Evolutionary conservation across 352 stramenopile genomes (phyloP), one percentile per base, ranked within the genome.

Genomic region (Phytophthora sp.): DNA sequence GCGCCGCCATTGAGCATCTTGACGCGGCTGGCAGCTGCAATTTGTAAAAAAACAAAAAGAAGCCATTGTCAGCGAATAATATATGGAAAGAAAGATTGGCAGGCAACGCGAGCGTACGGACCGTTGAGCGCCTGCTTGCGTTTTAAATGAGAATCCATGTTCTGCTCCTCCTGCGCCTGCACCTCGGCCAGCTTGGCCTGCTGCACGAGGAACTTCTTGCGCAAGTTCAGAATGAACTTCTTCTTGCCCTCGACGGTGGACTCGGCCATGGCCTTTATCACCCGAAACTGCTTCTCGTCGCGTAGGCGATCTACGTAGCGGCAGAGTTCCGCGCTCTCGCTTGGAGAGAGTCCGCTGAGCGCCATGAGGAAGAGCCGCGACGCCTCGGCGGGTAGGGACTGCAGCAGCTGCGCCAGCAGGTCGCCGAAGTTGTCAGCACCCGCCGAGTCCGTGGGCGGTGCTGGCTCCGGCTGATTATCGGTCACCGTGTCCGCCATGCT

Each of bases 201-300:
- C 47, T 91, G 82, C 42, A 79, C 66, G 15, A 80, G 63, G 58
- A 94, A 91, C 67, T 93, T 93, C 49, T 86, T 80, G 47, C 80
- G 78, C 44, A 95, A 56, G 36, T 78, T 86, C 18, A 80, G 35
- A 4, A 95, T 67, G 39, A 93, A 95, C 46, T 86, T 87, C 60
- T 90, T 87, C 70, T 95, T 95, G 51, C 84, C 86, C 9, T 91
- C 81, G 0, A 91, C 64, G 29, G 83, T 87, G 18, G 81, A 85
- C 63, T 93, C 85, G 53, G 83, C 84, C 82, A 95, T 91, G 31
- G 86, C 84, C 39, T 89, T 87, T 57, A 95, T 92, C 56, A 95
- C 86, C 31, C 86, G 86, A 64, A 90, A 95, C 74, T 95, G 85
- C 66, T 95, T 95, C 66, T 91, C 81, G 33, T 86, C 79, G 23